These are phyloP conservation scores for Cytospora piceicola DNA, from an alignment of 2,329 filamentous ascomycete species.

Conservation along the genomic window DNA sequence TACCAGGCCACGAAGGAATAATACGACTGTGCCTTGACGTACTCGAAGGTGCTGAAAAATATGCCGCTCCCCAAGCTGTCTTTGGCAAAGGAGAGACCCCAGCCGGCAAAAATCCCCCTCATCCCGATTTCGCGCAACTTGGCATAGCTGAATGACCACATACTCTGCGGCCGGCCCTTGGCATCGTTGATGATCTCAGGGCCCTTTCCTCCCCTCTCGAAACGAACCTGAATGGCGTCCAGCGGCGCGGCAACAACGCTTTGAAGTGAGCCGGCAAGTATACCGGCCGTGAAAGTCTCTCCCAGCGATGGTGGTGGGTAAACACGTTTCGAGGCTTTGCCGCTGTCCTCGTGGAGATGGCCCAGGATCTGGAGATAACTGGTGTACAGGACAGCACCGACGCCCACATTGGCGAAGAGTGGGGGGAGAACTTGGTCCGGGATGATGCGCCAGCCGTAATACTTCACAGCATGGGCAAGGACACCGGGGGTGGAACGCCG, in stretches of 20 bases:
- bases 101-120: conserved; percentile 75
- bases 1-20: conserved; percentile 73
- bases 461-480: conserved; percentile 66
- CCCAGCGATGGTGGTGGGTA: conserved; percentile 69
- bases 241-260: conserved; percentile 74
- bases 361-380: conserved; percentile 74
- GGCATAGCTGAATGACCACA: conserved; percentile 72
- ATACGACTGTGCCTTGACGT: conserved; percentile 73
- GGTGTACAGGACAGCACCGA: conserved; percentile 76
- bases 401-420: conserved; percentile 72
- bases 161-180: conserved; percentile 55
- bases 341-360: conserved; percentile 66
- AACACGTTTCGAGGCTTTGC: conserved; percentile 59
- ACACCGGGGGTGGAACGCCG: conserved; percentile 69
- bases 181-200: conserved; percentile 46
- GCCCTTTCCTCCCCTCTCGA: conserved; percentile 49
- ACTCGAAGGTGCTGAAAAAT: conserved; percentile 78
- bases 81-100: conserved; percentile 69
- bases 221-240: conserved; percentile 75
- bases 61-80: conserved; percentile 71
- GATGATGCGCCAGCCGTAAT: conserved; percentile 75
- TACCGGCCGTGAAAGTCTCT: conserved; percentile 71
- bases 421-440: conserved; percentile 79
- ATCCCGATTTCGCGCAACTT: conserved; percentile 73
- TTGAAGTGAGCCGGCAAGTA: conserved; percentile 70